These are phyloP conservation scores for Wickerhamomyces chaumierensis DNA, from an alignment of 805 yeast species.

Conservation along the genomic window DNA sequence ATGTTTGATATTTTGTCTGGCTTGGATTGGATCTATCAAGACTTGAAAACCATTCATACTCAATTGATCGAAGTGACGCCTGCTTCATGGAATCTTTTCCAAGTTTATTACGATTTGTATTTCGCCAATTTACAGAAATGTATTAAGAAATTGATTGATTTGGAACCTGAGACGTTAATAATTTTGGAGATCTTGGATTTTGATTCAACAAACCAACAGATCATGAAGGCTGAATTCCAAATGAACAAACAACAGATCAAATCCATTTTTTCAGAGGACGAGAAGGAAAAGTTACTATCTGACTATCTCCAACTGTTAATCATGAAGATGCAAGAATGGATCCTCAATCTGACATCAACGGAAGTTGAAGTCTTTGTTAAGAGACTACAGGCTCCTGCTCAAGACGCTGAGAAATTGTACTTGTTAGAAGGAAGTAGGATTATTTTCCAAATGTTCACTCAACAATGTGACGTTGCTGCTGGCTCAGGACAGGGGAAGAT, in stretches of 20 bases:
- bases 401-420: slow-evolving; percentile 49
- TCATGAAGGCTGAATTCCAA: slow-evolving; percentile 39
- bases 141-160: slow-evolving; percentile 48
- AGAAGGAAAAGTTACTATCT: slow-evolving; percentile 59
- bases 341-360: slow-evolving; percentile 50
- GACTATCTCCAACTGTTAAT: slow-evolving; percentile 70
- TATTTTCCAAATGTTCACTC: slow-evolving; percentile 74
- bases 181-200: slow-evolving; percentile 66
- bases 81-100: slow-evolving; percentile 58
- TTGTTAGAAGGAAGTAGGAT: slow-evolving; percentile 72
- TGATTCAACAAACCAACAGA: slow-evolving; percentile 55
- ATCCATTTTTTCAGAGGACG: slow-evolving; percentile 58
- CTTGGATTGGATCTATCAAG: slow-evolving; percentile 77
- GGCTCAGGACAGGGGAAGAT: slow-evolving; percentile 76
- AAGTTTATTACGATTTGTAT: slow-evolving; percentile 51
- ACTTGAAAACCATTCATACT: slow-evolving; percentile 52
- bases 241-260: slow-evolving; percentile 33
- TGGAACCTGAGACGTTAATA: slow-evolving; percentile 72
- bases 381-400: slow-evolving; percentile 65
- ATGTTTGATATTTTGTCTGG: slow-evolving; percentile 53
- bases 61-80: slow-evolving; percentile 58
- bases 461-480: slow-evolving; percentile 81
- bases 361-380: slow-evolving; percentile 55
- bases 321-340: slow-evolving; percentile 78
- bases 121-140: slow-evolving; percentile 54